Evolutionary conservation across 768 basidiomycete species (phyloP).

Genomic region (Lentinus brumalis): DNA sequence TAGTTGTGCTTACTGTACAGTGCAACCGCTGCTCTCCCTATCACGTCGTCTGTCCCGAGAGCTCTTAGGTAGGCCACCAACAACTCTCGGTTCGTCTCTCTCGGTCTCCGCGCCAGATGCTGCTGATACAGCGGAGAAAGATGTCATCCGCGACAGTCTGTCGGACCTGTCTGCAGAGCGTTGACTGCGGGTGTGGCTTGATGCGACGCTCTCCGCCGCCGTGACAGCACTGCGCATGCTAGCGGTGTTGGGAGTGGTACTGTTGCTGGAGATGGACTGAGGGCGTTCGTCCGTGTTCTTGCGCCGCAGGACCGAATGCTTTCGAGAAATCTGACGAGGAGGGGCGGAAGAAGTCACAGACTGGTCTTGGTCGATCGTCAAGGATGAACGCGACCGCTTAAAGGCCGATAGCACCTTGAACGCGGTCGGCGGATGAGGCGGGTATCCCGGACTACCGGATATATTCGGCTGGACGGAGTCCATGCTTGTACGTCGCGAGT

Average conservation of each 20-base stretch:
- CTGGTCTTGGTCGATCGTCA: conserved; percentile 32
- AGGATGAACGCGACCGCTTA: conserved; percentile 63
- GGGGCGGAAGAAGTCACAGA: conserved; percentile 40
- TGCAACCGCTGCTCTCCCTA: conserved; percentile 44
- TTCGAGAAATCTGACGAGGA: conserved; percentile 28
- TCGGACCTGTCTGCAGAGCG: conserved; percentile 31
- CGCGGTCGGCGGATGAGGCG: conserved; percentile 57
- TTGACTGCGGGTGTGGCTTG: conserved; percentile 33
- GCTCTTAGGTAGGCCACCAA: conserved; percentile 37
- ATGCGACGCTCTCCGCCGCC: conserved; percentile 44
- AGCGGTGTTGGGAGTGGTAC: conserved; percentile 51
- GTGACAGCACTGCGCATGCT: conserved; percentile 63
- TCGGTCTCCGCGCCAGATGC: conserved; percentile 25
- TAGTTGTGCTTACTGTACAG: conserved; percentile 41
- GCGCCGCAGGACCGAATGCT: conserved; percentile 39
- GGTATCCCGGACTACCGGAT: conserved; percentile 48
- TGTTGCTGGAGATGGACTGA: conserved; percentile 59
- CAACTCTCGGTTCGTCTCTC: conserved; percentile 34
- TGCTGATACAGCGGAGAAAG: conserved; percentile 36
- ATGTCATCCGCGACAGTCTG: conserved; percentile 38
- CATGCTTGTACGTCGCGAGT: conserved; percentile 45
- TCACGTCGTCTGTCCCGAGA: conserved; percentile 35
- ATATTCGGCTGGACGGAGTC: conserved; percentile 41
- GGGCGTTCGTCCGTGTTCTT: conserved; percentile 49
- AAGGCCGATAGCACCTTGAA: conserved; percentile 72